Percentiles rank a stretch among this genome's conserved stretches.
phyloP scores from a whole-genome alignment of 306 rosid genomes.

The Citrullus mucosospermus region DNA sequence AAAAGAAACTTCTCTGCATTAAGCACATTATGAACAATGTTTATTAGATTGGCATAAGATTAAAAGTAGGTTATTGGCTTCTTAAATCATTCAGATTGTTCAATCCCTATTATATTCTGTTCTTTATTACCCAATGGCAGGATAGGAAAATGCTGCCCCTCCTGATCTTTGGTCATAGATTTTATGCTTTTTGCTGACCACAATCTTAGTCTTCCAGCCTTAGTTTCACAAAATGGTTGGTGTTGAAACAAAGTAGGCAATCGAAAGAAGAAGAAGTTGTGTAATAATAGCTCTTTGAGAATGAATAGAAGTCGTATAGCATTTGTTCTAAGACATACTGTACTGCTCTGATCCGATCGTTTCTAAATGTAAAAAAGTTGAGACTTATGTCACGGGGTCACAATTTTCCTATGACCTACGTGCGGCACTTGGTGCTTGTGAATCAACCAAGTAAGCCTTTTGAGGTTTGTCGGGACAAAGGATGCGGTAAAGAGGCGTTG shows the following conservation, averaged over 20 bases:
- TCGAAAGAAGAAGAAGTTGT: not conserved
- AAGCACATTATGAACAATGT: not conserved
- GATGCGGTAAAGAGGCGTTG: too few relatives aligned
- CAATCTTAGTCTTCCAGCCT: not conserved
- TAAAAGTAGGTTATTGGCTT: not conserved
- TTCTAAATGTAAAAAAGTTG: not conserved
- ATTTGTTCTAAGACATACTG: not conserved
- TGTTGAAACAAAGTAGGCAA: not conserved
- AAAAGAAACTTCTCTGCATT: not conserved
- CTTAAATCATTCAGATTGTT: not conserved
- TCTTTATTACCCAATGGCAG: not conserved
- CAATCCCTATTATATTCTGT: not conserved
- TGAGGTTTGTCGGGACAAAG: too few relatives aligned
- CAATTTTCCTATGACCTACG: too few relatives aligned
- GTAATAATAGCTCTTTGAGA: not conserved
- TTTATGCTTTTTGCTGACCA: not conserved
- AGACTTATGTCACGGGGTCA: too few relatives aligned
- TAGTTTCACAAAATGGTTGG: not conserved
- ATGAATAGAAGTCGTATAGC: not conserved
- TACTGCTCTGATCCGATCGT: not conserved
- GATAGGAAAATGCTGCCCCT: not conserved
- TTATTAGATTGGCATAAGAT: not conserved
- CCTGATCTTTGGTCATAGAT: conserved; percentile 74
- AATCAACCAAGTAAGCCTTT: too few relatives aligned
- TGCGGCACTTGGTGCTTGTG: too few relatives aligned